Percentiles rank a stretch among this genome's conserved stretches.
These are phyloP conservation scores for Gastrolobium bilobum DNA, from an alignment of 306 rosid genomes.

Conservation along the genomic window DNA sequence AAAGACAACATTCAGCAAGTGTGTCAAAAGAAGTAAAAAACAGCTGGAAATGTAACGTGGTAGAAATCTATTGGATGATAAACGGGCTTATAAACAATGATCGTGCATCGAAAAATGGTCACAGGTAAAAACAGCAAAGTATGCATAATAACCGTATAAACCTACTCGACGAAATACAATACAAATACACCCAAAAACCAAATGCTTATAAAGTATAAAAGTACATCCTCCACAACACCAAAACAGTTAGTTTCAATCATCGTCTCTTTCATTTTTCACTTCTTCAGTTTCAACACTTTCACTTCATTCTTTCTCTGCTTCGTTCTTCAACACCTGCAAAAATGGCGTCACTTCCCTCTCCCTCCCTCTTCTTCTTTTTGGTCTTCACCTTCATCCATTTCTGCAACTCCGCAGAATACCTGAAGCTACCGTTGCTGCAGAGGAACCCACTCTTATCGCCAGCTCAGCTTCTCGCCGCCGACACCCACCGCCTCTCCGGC, in stretches of 20 bases:
- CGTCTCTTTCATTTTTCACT: neutral
- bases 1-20: constrained; percentile 25
- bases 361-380: constrained; percentile 27
- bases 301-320: too few relatives aligned
- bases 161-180: neutral
- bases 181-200: neutral
- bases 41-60: constrained; percentile 41
- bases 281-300: neutral
- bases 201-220: constrained; percentile 10
- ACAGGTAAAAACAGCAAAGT: neutral
- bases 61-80: neutral
- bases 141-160: neutral
- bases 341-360: constrained; percentile 48
- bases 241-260: constrained; percentile 20
- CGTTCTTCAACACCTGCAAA: neutral
- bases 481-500: constrained; percentile 66
- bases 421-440: constrained; percentile 67
- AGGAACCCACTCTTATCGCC: constrained; percentile 53
- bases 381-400: constrained; percentile 11
- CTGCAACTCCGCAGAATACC: constrained; percentile 43
- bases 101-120: neutral
- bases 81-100: neutral
- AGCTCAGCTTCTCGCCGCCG: constrained; percentile 58
- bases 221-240: neutral
- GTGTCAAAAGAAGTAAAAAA: constrained; percentile 4